These are phyloP conservation scores for Dactylella cylindrospora DNA, from an alignment of 2,329 filamentous ascomycete genomes.

Conservation along the genomic window DNA sequence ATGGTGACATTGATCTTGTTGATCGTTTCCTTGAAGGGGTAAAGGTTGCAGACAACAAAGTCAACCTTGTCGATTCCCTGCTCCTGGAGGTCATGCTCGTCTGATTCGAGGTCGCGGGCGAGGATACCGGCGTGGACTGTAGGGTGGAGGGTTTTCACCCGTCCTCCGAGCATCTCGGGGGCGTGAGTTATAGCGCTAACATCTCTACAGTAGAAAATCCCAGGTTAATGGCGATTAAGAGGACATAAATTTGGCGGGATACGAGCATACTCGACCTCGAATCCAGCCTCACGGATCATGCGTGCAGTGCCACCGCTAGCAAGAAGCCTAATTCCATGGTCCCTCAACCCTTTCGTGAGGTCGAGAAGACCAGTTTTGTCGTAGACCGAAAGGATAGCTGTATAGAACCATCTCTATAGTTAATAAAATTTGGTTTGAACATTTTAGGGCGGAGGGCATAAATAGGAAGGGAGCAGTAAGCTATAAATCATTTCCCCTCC, in stretches of 20 bases:
- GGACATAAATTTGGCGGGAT: too few species aligned
- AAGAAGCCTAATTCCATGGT: conserved; percentile 87
- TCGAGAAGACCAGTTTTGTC: conserved; percentile 97
- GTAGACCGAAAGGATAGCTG: conserved; percentile 95
- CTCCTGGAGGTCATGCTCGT: conserved; percentile 93
- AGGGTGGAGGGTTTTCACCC: conserved; percentile 94
- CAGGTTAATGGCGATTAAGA: too few species aligned
- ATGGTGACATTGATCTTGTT: conserved; percentile 97
- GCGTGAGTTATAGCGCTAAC: conserved; percentile 96
- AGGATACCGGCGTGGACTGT: conserved; percentile 84
- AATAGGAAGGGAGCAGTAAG: not conserved
- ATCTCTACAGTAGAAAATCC: conserved; percentile 63
- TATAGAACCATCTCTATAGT: conserved; percentile 50
- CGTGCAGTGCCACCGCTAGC: conserved; percentile 93
- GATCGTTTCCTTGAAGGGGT: conserved; percentile 98
- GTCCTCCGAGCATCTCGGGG: conserved; percentile 91
- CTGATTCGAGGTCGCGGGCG: conserved; percentile 87
- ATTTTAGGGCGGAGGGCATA: not conserved
- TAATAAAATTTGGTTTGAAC: not conserved
- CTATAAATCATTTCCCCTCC: not conserved
- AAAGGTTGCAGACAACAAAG: conserved; percentile 96
- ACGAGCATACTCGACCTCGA: conserved; percentile 84
- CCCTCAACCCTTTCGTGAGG: conserved; percentile 82
- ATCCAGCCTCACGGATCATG: conserved; percentile 94
- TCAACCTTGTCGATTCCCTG: conserved; percentile 95